These are phyloP conservation scores for Phytophthora macrochlamydospora DNA, from an alignment of 352 stramenopile species.

Conservation along the genomic window DNA sequence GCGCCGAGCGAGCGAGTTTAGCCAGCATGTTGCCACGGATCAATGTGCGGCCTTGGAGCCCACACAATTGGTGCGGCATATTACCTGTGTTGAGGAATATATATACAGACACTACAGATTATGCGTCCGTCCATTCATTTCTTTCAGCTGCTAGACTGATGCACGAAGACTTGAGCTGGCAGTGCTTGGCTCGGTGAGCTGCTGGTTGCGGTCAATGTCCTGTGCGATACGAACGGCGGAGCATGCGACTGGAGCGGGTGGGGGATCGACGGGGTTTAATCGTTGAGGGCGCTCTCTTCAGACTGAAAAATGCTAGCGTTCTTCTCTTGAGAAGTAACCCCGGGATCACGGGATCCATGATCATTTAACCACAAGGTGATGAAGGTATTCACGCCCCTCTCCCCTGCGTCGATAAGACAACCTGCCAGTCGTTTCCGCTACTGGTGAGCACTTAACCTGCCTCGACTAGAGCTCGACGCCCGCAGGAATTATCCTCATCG, in stretches of 20 bases:
- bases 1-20: constrained; percentile 31
- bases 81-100: background rate
- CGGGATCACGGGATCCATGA: constrained; percentile 84
- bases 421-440: constrained; percentile 15
- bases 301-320: constrained; percentile 59
- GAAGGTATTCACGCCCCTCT: constrained; percentile 63
- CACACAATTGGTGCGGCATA: constrained; percentile 11
- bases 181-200: constrained; percentile 20
- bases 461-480: constrained; percentile 22
- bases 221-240: constrained; percentile 40
- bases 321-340: constrained; percentile 44
- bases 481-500: constrained; percentile 59
- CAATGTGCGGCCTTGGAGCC: constrained; percentile 23
- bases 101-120: too few species aligned
- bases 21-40: constrained; percentile 28
- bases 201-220: constrained; percentile 18
- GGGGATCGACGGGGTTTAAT: constrained; percentile 32
- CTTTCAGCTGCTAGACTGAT: background rate
- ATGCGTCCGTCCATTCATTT: too few species aligned
- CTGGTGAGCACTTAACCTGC: constrained; percentile 69
- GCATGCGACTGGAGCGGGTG: constrained; percentile 13
- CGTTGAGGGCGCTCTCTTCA: constrained; percentile 1
- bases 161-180: constrained; percentile 29
- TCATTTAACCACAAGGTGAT: constrained; percentile 69
- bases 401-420: constrained; percentile 4